Evolutionary conservation across 1,284 basidiomycete genomes (phyloP).

Genomic region (Fomitopsis pinicola): DNA sequence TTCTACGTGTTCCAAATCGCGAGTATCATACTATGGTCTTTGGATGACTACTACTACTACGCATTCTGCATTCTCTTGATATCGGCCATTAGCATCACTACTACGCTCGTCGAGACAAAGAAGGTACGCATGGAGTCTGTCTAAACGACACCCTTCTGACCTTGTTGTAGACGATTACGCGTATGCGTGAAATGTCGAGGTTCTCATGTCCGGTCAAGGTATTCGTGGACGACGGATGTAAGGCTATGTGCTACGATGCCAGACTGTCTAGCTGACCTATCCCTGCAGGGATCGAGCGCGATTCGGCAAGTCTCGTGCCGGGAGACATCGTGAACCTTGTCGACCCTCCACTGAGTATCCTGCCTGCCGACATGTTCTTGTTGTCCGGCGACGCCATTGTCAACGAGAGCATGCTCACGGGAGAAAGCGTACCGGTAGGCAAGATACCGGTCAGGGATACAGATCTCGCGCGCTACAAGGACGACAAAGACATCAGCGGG

Average conservation of each 20-base stretch:
- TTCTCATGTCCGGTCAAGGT: conserved; percentile 83
- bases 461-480: conserved; percentile 66
- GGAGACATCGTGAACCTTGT: conserved; percentile 93
- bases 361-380: conserved; percentile 92
- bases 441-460: conserved; percentile 79
- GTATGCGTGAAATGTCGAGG: conserved; percentile 97
- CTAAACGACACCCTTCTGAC: neutral
- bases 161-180: conserved; percentile 68
- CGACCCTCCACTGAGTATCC: conserved; percentile 65
- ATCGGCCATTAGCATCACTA: conserved; percentile 80
- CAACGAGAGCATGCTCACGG: conserved; percentile 98
- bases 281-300: conserved; percentile 59
- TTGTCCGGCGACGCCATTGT: conserved; percentile 96
- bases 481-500: conserved; percentile 59
- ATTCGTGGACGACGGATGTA: conserved; percentile 73
- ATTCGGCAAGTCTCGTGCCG: conserved; percentile 84
- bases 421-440: conserved; percentile 92
- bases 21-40: conserved; percentile 89
- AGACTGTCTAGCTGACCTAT: conserved; percentile 5
- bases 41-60: conserved; percentile 97
- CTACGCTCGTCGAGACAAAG: conserved; percentile 91
- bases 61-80: conserved; percentile 97
- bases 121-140: conserved; percentile 48
- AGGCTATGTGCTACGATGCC: conserved; percentile 18
- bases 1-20: conserved; percentile 99